Percentiles rank a stretch among this genome's conserved stretches.
Evolutionary conservation across 331 rosid genomes (phyloP).

Genomic region (Malus hybrid): DNA sequence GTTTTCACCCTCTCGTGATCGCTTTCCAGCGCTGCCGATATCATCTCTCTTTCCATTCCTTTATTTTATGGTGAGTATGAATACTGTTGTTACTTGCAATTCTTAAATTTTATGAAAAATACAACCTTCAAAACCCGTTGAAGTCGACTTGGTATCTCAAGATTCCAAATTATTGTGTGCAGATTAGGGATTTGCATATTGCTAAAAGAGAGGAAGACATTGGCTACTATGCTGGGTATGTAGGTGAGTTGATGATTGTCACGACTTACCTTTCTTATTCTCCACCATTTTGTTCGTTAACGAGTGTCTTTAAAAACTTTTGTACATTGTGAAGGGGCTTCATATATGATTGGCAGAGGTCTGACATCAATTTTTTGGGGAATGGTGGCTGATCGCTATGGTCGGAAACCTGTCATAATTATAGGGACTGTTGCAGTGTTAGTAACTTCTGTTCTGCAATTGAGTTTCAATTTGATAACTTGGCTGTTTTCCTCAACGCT

Average conservation of each 20-base stretch:
- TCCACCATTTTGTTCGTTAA: neutral
- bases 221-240: constrained; percentile 71
- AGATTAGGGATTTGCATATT: constrained; percentile 75
- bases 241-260: constrained; percentile 43
- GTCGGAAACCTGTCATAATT: constrained; percentile 62
- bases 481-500: neutral
- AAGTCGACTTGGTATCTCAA: neutral
- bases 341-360: constrained; percentile 80
- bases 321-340: constrained; percentile 46
- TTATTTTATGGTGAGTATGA: constrained; percentile 36
- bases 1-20: neutral
- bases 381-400: constrained; percentile 69
- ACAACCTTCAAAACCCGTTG: neutral
- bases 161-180: constrained; percentile 11
- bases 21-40: constrained; percentile 19
- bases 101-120: no score
- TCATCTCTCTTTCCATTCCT: constrained; percentile 22
- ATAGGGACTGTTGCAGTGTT: constrained; percentile 39
- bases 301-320: neutral
- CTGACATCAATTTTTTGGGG: constrained; percentile 80
- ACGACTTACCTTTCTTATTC: neutral
- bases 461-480: neutral
- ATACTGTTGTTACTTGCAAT: neutral
- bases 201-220: constrained; percentile 74
- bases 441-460: constrained; percentile 10